Evolutionary conservation across 2,329 filamentous ascomycete genomes (phyloP), one percentile per base, ranked within the genome.

Genomic region (Beauveria caledonica): DNA sequence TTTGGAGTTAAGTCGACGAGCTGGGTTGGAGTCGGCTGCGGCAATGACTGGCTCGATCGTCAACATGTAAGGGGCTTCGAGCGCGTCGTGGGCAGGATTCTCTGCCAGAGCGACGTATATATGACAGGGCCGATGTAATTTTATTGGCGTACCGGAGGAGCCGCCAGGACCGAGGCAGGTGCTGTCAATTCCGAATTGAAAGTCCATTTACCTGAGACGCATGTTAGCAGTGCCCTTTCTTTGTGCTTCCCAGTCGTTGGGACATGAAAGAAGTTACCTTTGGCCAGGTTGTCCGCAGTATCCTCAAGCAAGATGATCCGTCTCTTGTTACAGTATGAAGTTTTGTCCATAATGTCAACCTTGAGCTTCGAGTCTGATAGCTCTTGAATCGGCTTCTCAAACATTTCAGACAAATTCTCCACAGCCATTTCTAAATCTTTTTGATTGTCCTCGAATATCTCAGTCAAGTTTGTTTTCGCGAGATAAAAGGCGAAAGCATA

Each of bases 401-500:
- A 99, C 91, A 99, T 96, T 74, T 96, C 92, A n/a, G 91, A 96
- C 65, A 99, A 77, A 61, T 90, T 92, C 77, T 99, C 94, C 1
- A 97, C 94, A 0, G 94, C 93, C 86, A 99, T 89, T 74, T 99
- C 94, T 25, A 99, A 77, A 71, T 99, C 94, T 74, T 96, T 96
- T 70, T 99, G 94, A 72, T 99, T 99, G 73, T 97, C 92, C 73
- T 99, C 94, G 63, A 99, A 99, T 58, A 99, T 97, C 71, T 93
- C 90, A 0, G 94, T 97, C 60, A 94, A 78, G 70, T 99, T 97
- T 80, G 97, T 97, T 60, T 91, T 86, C 3, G 88, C 88, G n/a
- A 99, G 85, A 71, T 99, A 99, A 72, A 94, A 99, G 1, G 94
- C 94, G 75, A 99, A 99, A 0, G 94, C 94, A 69, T 99, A 99